phyloP scores from a whole-genome alignment of 176 grass and related monocot genomes.

The Triticum turgidum region DNA sequence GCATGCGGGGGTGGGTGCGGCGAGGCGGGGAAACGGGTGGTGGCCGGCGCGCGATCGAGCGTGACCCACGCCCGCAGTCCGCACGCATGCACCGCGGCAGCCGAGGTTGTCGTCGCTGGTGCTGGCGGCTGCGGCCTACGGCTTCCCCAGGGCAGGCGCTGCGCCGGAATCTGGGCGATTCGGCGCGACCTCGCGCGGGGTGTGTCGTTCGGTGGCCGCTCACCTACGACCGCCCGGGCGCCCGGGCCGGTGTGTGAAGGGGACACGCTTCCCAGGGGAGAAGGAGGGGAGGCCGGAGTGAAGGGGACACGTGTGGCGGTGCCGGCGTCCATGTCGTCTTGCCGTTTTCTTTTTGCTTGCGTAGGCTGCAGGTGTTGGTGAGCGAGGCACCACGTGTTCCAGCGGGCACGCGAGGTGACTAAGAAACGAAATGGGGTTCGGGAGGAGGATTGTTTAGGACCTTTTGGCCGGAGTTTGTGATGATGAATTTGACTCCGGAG shows the following conservation, averaged over 20 bases:
- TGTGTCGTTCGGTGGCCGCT: conserved; percentile 10
- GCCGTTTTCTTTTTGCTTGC: not conserved
- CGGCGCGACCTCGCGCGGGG: conserved; percentile 19
- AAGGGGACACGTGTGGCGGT: not conserved
- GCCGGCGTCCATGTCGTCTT: not conserved
- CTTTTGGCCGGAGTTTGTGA: not conserved
- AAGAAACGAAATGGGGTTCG: not conserved
- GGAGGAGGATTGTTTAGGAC: not conserved
- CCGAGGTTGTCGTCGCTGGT: not conserved
- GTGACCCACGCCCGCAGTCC: not conserved
- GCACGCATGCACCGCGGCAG: not conserved
- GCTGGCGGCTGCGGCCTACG: too few relatives aligned
- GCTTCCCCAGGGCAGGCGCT: not conserved
- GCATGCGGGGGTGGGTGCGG: not conserved
- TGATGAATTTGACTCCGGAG: not conserved
- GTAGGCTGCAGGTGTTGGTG: not conserved
- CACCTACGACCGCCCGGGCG: conserved; percentile 24
- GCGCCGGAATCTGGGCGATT: conserved; percentile 29
- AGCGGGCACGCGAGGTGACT: not conserved
- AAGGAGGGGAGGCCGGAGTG: not conserved
- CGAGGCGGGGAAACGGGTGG: not conserved
- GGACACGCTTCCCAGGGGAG: conserved; percentile 16
- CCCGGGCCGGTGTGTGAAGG: not conserved
- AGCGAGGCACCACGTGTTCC: not conserved
- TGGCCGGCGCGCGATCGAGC: not conserved